Evolutionary conservation across 495 filamentous ascomycete genomes (phyloP).

Genomic region (Talaromyces thailandensis): DNA sequence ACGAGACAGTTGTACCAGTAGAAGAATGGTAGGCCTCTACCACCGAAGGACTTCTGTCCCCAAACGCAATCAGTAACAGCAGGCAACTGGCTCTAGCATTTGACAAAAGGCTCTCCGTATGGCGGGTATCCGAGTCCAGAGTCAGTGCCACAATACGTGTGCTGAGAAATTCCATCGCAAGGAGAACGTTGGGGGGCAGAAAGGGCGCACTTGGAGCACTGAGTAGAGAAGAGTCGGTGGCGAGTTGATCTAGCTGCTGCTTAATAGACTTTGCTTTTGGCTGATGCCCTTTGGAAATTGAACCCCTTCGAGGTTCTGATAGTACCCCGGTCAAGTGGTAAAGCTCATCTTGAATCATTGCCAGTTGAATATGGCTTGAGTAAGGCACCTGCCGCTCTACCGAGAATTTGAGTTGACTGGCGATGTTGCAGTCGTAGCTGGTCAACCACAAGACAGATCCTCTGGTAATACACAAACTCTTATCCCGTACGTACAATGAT

Average conservation of each 20-base stretch:
- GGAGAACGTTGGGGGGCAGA: not conserved
- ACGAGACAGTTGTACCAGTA: not conserved
- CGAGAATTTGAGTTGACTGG: not conserved
- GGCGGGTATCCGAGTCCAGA: not conserved
- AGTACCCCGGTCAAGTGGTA: not conserved
- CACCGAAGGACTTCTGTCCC: not conserved
- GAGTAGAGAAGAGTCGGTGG: not conserved
- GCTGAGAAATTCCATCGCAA: not conserved
- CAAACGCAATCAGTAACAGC: not conserved
- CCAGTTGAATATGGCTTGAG: not conserved
- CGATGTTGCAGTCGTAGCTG: not conserved
- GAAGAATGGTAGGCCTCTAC: not conserved
- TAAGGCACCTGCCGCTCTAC: not conserved
- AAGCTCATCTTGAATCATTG: conserved; percentile 1
- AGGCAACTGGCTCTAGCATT: conserved; percentile 2
- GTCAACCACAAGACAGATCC: not conserved
- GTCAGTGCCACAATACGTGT: not conserved
- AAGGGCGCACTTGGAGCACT: not conserved
- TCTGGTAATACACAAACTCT: not conserved
- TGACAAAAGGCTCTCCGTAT: not conserved
- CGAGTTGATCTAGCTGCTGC: not conserved
- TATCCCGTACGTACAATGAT: conserved; percentile 2
- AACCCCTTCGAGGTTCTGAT: not conserved
- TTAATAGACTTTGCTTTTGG: not conserved
- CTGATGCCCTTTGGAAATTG: not conserved